Evolutionary conservation across 2,329 filamentous ascomycete species (phyloP).

Genomic region (Cytospora paraplurivora): DNA sequence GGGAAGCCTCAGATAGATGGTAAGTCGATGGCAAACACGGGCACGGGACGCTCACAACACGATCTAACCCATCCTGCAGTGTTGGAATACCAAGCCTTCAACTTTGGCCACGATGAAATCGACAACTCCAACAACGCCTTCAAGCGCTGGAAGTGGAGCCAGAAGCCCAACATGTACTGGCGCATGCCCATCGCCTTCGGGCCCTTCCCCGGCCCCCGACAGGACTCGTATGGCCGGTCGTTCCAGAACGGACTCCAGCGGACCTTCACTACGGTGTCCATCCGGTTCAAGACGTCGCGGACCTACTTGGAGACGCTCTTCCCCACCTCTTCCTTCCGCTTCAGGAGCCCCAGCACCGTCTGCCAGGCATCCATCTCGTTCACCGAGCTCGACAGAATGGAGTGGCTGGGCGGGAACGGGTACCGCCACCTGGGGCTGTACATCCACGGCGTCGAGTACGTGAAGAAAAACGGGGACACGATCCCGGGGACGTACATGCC

Average conservation of each 20-base stretch:
- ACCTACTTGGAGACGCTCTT: slow-evolving; percentile 53
- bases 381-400: slow-evolving; percentile 40
- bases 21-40: slow-evolving; percentile 35
- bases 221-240: slow-evolving; percentile 36
- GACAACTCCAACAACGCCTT: slow-evolving; percentile 55
- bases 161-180: slow-evolving; percentile 43
- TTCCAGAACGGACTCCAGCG: slow-evolving; percentile 21
- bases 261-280: slow-evolving; percentile 47
- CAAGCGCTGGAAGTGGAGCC: slow-evolving; percentile 50
- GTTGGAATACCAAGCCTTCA: slow-evolving; percentile 49
- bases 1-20: slow-evolving; percentile 43
- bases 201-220: slow-evolving; percentile 49
- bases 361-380: slow-evolving; percentile 46
- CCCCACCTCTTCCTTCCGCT: slow-evolving; percentile 45
- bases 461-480: slow-evolving; percentile 44
- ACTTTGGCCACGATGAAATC: slow-evolving; percentile 61
- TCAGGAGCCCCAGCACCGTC: slow-evolving; percentile 46
- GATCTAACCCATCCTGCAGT: slow-evolving; percentile 36
- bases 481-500: slow-evolving; percentile 53
- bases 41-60: no score
- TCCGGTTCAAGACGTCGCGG: slow-evolving; percentile 53
- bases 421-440: slow-evolving; percentile 54
- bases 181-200: slow-evolving; percentile 50
- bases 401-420: slow-evolving; percentile 41
- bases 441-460: slow-evolving; percentile 55